Evolutionary conservation across 495 filamentous ascomycete genomes (phyloP), one percentile per base, ranked within the genome.

Genomic region (Daldinia bambusicola): DNA sequence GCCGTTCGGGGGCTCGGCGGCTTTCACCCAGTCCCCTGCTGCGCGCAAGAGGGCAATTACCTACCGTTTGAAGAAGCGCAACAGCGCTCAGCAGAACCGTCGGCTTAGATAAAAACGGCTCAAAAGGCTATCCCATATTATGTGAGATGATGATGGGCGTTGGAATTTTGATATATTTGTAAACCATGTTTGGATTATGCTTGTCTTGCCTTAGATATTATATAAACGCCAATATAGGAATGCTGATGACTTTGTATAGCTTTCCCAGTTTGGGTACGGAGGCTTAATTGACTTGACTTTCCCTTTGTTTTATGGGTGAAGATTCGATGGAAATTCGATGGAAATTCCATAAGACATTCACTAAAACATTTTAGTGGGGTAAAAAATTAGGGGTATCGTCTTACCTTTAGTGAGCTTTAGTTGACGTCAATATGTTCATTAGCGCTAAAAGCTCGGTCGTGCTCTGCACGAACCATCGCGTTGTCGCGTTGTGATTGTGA

Each of bases 1-100:
- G 1, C 88, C 88, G 1, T 90, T 90, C 69, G 88, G 88, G 57
- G 87, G 88, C 22, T 84, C 83, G 2, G 82, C 80, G 3, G 84
- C 84, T 4, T 86, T 86, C 66, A 85, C 83, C 7, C 78, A 81
- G 74, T 82, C 80, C 31, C n/a, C 83, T 20, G 79, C 77, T 22
- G 82, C 81, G 3, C 77, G 79, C 63, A 85, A 83, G 80, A 75
- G 84, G 14, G 81, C 83, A 14, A 70, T 84, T 37, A 78, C 76
- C 26, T 81, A 82, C 67, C 78, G 82, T 40, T 55, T 82, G 76
- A 80, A 72, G 80, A 84, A 81, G 77, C 77, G 84, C 3, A 32
- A 20, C 62, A 66, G 40, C 38, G 60, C 9, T 31, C 22, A 61
- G 53, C 73, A 75, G 59, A 76, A 76, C 69, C 65, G 74, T 37